Evolutionary conservation across 2,329 filamentous ascomycete genomes (phyloP), one percentile per base, ranked within the genome.

Genomic region (Ophiostoma montium): DNA sequence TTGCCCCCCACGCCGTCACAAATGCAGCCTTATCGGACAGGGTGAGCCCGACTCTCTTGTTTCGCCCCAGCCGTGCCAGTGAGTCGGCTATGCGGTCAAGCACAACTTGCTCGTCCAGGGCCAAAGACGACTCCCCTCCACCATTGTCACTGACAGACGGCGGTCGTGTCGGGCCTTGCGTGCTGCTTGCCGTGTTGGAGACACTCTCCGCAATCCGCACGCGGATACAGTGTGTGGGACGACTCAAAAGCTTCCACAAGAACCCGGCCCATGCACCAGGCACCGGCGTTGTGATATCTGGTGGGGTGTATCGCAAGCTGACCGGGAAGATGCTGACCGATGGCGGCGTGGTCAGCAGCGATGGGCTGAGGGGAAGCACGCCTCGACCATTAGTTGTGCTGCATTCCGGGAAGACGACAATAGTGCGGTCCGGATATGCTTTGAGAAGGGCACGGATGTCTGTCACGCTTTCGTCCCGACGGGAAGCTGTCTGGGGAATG

Each of bases 361-460:
- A 82, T 0, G 84, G 86, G 53, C 84, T 86, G 49, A 95, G 78
- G 2, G 87, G 85, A 12, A 98, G 67, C 54, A 96, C 89, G 5
- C 84, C 92, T 57, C 86, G 82, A 54, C 90, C 90, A 61, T 98
- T 98, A 41, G 87, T 95, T 1, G 92, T 94, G 5, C 84, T 92
- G 65, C 84, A 90, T 67, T 98, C 92, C 12, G 92, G 90, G 63
- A 96, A 95, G 1, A 95, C 79, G 53, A 82, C 87, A 54, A 96
- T 76, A 52, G 86, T 77, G 42, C 87, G 80, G 50, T 76, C 72
- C 0, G 87, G 87, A 61, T 94, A 76, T 51, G 75, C 70, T 31
- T 70, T 66, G 11, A 88, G 62, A 5, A 96, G 72, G 1, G 74
- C 70, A 19, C 70, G 67, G 41, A 89, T 61, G 53, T 80, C 76